A percentile compares a stretch with the other conserved stretches of the same genome.
These are phyloP conservation scores for Cladosporium sp. DNA, from an alignment of 2,329 filamentous ascomycete genomes.

Conservation along the genomic window DNA sequence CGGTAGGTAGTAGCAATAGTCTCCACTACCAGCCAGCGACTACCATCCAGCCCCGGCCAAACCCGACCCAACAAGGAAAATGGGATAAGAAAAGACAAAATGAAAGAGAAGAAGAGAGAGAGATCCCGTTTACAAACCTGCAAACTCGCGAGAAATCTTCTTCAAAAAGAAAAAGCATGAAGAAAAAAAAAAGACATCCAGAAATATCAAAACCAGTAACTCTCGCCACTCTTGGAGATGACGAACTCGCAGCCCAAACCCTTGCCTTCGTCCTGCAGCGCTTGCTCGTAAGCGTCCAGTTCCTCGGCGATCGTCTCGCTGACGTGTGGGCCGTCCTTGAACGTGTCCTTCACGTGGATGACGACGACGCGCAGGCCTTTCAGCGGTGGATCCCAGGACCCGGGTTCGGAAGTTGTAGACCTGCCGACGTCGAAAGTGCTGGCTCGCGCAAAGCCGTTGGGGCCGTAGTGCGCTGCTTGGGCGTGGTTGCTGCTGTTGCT, in stretches of 20 bases:
- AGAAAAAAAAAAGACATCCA: not conserved
- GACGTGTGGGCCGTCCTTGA: constrained; percentile 67
- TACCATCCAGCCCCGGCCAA: no score
- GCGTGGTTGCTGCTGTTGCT: constrained; percentile 3
- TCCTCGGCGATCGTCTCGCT: constrained; percentile 69
- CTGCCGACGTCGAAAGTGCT: constrained; percentile 11
- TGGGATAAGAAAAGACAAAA: no score
- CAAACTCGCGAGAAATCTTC: no score
- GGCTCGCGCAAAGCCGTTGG: constrained; percentile 7
- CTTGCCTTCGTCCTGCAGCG: constrained; percentile 48
- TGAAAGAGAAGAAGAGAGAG: no score
- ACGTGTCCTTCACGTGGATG: constrained; percentile 89
- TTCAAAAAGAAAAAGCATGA: not conserved
- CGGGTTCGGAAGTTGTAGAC: not conserved
- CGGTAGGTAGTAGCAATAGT: no score
- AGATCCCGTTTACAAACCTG: no score
- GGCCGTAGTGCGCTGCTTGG: constrained; percentile 1
- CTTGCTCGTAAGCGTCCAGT: constrained; percentile 62
- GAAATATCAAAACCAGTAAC: constrained; percentile 47
- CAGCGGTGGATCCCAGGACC: constrained; percentile 51
- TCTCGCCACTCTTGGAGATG: constrained; percentile 66
- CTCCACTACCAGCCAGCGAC: no score
- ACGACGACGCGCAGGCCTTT: constrained; percentile 77
- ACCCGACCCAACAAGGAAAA: no score
- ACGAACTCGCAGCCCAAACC: constrained; percentile 78